phyloP scores from a whole-genome alignment of 2,329 filamentous ascomycete genomes.

The Trematosphaeria pertusa region DNA sequence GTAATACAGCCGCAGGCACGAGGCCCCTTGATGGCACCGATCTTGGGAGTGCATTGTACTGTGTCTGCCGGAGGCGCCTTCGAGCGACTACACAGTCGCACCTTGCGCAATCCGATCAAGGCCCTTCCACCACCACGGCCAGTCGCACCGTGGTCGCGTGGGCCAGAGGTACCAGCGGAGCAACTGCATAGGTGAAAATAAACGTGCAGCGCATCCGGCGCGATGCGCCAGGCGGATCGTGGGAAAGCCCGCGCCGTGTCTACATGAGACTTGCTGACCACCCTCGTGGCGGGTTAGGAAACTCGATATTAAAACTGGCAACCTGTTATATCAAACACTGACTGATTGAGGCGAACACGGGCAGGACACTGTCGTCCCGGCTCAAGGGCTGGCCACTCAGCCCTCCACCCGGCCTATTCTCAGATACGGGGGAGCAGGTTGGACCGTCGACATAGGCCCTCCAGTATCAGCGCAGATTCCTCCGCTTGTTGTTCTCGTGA shows the following conservation, averaged over 20 bases:
- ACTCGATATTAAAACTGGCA: constrained; percentile 21
- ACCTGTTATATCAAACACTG: constrained; percentile 27
- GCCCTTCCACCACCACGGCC: no score
- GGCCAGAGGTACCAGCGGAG: constrained; percentile 34
- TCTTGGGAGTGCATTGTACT: no score
- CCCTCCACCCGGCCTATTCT: constrained; percentile 10
- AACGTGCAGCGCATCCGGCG: constrained; percentile 51
- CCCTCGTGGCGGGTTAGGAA: constrained; percentile 29
- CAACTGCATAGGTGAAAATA: constrained; percentile 48
- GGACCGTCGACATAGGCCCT: constrained; percentile 10
- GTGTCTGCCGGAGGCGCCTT: no score
- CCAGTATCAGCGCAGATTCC: constrained; percentile 21
- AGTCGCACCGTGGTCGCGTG: constrained; percentile 46
- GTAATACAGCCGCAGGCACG: no score
- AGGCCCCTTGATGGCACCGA: no score
- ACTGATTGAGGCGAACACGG: constrained; percentile 24
- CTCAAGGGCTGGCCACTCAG: not conserved
- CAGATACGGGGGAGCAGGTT: constrained; percentile 17
- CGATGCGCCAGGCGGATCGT: constrained; percentile 48
- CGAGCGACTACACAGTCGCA: no score
- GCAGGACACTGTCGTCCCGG: constrained; percentile 20
- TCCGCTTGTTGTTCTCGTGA: constrained; percentile 20
- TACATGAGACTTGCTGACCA: constrained; percentile 47
- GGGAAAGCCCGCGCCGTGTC: constrained; percentile 39
- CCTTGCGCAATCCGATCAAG: no score